Conservation (phyloP, 108 stramenopile genomes). For the Bacterosira constricta region DNA sequence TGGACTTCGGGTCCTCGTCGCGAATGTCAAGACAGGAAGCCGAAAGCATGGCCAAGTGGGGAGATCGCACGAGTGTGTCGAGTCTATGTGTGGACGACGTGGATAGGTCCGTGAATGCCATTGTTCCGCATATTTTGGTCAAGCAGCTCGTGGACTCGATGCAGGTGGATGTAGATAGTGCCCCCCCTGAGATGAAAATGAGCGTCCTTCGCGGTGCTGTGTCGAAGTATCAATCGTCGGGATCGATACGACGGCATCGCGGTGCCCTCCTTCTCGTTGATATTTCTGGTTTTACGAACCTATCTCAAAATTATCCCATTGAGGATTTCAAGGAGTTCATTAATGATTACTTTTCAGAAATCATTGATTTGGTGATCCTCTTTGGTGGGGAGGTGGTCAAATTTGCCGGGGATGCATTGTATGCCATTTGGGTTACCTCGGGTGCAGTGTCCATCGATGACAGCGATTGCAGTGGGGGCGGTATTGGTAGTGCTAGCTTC, state of each 20-base stretch:
- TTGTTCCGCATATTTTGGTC: constrained; percentile 16
- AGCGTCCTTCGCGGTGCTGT: constrained; percentile 5
- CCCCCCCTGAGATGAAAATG: background rate
- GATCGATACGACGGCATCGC: constrained; percentile 23
- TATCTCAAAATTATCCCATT: constrained; percentile 20
- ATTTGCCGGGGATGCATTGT: constrained; percentile 60
- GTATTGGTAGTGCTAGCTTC: background rate
- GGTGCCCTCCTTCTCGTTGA: constrained; percentile 57
- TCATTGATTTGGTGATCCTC: constrained; percentile 28
- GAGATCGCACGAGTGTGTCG: background rate
- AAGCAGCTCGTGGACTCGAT: constrained; percentile 25
- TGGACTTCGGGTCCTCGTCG: background rate
- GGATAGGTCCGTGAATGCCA: constrained; percentile 32
- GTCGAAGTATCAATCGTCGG: constrained; percentile 15
- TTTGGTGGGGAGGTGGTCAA: constrained; percentile 58
- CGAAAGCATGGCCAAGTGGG: constrained; percentile 11
- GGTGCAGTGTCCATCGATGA: constrained; percentile 5
- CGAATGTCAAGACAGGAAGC: background rate
- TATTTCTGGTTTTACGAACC: constrained; percentile 54
- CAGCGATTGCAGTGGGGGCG: too few species aligned
- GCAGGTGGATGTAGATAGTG: background rate
- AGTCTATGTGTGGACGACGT: background rate
- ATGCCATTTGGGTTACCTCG: constrained; percentile 43
- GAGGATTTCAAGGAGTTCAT: constrained; percentile 37
- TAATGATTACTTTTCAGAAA: constrained; percentile 50